Base-by-base conservation (phyloP, 805 yeast species). In the Hanseniaspora jakobsenii region DNA sequence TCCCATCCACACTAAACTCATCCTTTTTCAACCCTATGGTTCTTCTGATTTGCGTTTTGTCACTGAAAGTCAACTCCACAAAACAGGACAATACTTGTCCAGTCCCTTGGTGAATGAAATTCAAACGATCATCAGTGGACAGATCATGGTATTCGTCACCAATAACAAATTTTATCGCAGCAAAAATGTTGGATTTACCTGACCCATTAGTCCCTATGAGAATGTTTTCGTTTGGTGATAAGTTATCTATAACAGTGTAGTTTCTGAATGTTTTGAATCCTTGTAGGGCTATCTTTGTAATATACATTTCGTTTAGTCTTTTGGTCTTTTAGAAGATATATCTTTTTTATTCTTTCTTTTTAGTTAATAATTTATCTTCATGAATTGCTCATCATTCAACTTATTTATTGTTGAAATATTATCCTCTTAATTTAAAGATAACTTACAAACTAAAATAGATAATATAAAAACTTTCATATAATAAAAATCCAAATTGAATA, bases 151-250 rank as follows among this genome's bases (percentile, higher is more conserved):
- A 84, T 27, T 89, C 93, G 57, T 89, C 96, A 36, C 94, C 79
- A 17, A 91, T 61, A 9, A 86, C 96, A 63, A 87, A 91, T 50
- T 96, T 68, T 47, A 89, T 81, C 9, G 98, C 97, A 13, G 95
- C 86, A 60, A 89, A 91, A 63, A 89, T 81, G 60, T 91, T 89
- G 32, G 95, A 83, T 59, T 91, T 89, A 7, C 98, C 98, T 7
- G 95, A 82, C n/a, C 96, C 96, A 62, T 87, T 87, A 40, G 94
- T 66, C 2, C 96, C 96, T 26, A 87, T 85, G 13, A 81, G 77
- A 17, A 89, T 93, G 62, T 89, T 89, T 56, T 79, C 81, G 44
- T 75, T 75, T 0, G 94, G 89, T 1, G 93, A 80, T 26, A 91
- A 66, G 13, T 74, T 67, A 32, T 81, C 91, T 10, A 87, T 73